These are phyloP conservation scores for Sinapis alba DNA, from an alignment of 441 rosid genomes.

Conservation along the genomic window DNA sequence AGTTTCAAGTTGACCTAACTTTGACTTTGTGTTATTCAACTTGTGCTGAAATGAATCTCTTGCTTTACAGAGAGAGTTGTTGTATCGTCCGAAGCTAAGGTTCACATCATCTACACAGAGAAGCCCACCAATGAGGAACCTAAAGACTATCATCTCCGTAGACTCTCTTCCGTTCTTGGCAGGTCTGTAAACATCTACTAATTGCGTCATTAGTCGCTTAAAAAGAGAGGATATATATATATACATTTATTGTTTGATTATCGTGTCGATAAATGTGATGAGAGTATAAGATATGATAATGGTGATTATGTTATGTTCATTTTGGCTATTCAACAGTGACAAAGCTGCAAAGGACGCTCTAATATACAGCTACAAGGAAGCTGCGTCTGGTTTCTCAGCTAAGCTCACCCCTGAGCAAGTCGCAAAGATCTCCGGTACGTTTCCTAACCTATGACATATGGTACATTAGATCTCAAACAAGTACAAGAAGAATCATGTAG, in stretches of 20 bases:
- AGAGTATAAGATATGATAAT: neutral
- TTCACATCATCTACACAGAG: constrained; percentile 82
- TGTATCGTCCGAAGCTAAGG: constrained; percentile 44
- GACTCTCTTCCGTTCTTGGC: constrained; percentile 77
- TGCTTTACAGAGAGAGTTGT: constrained; percentile 7
- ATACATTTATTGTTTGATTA: neutral
- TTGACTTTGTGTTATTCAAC: constrained; percentile 12
- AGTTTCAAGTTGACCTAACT: constrained; percentile 27
- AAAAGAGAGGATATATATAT: neutral
- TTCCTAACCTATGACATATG: neutral
- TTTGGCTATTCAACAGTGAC: constrained; percentile 43
- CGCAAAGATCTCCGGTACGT: constrained; percentile 61
- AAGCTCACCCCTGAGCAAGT: constrained; percentile 82
- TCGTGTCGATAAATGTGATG: neutral
- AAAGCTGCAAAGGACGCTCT: constrained; percentile 72
- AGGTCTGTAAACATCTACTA: constrained; percentile 42
- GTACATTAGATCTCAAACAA: neutral
- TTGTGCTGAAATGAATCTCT: constrained; percentile 16
- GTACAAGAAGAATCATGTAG: neutral
- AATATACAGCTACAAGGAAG: constrained; percentile 71
- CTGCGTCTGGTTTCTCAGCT: constrained; percentile 86
- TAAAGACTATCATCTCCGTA: constrained; percentile 62
- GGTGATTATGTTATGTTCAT: neutral
- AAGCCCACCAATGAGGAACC: constrained; percentile 63
- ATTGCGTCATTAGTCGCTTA: neutral